These are phyloP conservation scores for Picochlorum sp. DNA, from an alignment of 139 green algal genomes.

Conservation along the genomic window DNA sequence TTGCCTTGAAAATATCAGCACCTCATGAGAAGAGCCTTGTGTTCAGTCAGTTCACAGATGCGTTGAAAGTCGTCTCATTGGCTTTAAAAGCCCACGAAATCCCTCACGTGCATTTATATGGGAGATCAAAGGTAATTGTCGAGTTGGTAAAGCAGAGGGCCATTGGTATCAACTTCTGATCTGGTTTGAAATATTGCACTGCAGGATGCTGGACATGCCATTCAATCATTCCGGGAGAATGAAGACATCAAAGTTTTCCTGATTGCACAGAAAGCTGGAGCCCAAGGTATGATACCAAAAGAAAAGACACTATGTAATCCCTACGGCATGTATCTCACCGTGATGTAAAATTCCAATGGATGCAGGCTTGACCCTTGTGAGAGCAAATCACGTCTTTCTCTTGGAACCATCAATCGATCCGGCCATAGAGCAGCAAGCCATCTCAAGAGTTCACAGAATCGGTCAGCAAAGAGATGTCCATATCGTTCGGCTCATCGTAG, in stretches of 20 bases:
- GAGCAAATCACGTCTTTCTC: slow-evolving; percentile 44
- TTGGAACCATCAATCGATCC: slow-evolving; percentile 75
- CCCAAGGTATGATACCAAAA: background rate
- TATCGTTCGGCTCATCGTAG: slow-evolving; percentile 18
- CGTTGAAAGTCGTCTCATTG: background rate
- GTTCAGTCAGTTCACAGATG: background rate
- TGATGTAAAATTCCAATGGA: too few relatives aligned
- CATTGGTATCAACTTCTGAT: background rate
- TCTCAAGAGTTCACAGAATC: slow-evolving; percentile 31
- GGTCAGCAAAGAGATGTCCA: slow-evolving; percentile 21
- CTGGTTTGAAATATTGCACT: background rate
- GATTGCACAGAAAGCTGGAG: slow-evolving; percentile 8
- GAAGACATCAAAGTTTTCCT: background rate
- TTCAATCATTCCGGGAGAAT: slow-evolving; percentile 1
- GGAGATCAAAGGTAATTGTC: background rate
- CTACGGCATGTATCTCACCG: too few relatives aligned
- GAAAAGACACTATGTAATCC: too few relatives aligned
- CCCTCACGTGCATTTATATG: background rate
- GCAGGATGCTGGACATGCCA: background rate
- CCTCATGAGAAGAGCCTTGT: slow-evolving; percentile 3
- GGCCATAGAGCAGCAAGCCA: slow-evolving; percentile 62
- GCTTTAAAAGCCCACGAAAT: background rate
- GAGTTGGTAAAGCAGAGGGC: too few relatives aligned
- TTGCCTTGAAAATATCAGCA: background rate
- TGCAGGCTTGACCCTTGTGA: background rate